These are phyloP conservation scores for Eucalyptus curtisii DNA, from an alignment of 345 rosid genomes.

Conservation along the genomic window DNA sequence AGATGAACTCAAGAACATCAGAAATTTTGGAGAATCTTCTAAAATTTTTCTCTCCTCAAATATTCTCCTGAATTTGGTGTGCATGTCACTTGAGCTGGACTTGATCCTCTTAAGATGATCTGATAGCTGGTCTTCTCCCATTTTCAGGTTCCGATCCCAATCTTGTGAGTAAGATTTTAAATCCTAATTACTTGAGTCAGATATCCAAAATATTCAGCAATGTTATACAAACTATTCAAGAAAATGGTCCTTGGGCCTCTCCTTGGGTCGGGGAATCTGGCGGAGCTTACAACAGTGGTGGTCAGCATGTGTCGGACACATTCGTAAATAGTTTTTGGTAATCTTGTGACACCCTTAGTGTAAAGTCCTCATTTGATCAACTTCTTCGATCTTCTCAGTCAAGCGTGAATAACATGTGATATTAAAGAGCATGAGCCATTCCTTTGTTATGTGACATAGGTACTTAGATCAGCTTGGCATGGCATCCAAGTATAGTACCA, in stretches of 20 bases:
- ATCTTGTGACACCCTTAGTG: neutral
- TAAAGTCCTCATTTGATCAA: neutral
- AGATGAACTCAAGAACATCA: neutral
- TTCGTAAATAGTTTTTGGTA: slow-evolving; percentile 97
- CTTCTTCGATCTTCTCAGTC: neutral
- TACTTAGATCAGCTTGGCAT: slow-evolving; percentile 98
- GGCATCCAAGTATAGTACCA: slow-evolving; percentile 81
- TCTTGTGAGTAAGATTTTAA: slow-evolving; percentile 65
- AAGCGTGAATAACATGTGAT: neutral
- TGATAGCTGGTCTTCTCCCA: neutral
- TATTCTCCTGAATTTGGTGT: neutral
- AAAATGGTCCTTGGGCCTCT: slow-evolving; percentile 82
- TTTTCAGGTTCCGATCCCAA: slow-evolving; percentile 71
- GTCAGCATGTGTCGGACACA: slow-evolving; percentile 67
- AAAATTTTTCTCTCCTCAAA: neutral
- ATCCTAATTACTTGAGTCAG: slow-evolving; percentile 56
- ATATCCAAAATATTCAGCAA: slow-evolving; percentile 42
- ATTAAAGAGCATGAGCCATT: neutral
- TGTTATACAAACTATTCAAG: slow-evolving; percentile 38
- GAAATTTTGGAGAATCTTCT: neutral
- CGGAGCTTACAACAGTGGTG: slow-evolving; percentile 97
- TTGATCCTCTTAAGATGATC: neutral
- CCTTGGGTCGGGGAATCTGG: slow-evolving; percentile 99
- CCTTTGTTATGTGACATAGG: slow-evolving; percentile 18
- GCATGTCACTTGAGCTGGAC: neutral